These are phyloP conservation scores for Coriaria nepalensis DNA, from an alignment of 306 rosid species.

Conservation along the genomic window DNA sequence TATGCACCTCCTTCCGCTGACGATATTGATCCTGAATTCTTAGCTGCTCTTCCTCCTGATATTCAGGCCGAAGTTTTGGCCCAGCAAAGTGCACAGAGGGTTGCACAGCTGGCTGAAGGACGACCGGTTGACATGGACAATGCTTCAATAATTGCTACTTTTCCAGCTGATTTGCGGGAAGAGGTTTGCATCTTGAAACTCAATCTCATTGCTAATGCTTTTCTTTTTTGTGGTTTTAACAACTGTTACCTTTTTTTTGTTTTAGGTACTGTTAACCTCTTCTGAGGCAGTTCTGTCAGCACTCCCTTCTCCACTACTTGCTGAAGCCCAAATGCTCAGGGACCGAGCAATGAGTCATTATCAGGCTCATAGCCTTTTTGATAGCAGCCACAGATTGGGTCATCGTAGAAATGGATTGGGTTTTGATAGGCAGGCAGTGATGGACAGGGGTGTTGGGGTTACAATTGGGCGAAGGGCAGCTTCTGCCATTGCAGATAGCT, in stretches of 20 bases:
- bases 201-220: slow-evolving; percentile 12
- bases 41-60: slow-evolving; percentile 99
- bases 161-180: slow-evolving; percentile 98
- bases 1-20: slow-evolving; percentile 81
- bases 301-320: slow-evolving; percentile 81
- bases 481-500: slow-evolving; percentile 48
- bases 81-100: slow-evolving; percentile 94
- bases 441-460: slow-evolving; percentile 96
- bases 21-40: slow-evolving; percentile 95
- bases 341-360: slow-evolving; percentile 98
- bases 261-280: slow-evolving; percentile 88
- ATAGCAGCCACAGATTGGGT: slow-evolving; percentile 62
- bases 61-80: slow-evolving; percentile 96
- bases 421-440: slow-evolving; percentile 69
- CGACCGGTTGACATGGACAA: slow-evolving; percentile 98
- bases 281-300: slow-evolving; percentile 97
- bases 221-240: slow-evolving; percentile 8
- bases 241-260: slow-evolving; percentile 15
- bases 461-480: slow-evolving; percentile 71
- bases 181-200: slow-evolving; percentile 49
- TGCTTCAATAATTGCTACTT: slow-evolving; percentile 93
- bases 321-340: slow-evolving; percentile 94
- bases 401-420: slow-evolving; percentile 87
- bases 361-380: slow-evolving; percentile 85
- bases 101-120: slow-evolving; percentile 90